Evolutionary conservation across 2,329 filamentous ascomycete species (phyloP).

Genomic region (Coleophoma eucalyptorum): DNA sequence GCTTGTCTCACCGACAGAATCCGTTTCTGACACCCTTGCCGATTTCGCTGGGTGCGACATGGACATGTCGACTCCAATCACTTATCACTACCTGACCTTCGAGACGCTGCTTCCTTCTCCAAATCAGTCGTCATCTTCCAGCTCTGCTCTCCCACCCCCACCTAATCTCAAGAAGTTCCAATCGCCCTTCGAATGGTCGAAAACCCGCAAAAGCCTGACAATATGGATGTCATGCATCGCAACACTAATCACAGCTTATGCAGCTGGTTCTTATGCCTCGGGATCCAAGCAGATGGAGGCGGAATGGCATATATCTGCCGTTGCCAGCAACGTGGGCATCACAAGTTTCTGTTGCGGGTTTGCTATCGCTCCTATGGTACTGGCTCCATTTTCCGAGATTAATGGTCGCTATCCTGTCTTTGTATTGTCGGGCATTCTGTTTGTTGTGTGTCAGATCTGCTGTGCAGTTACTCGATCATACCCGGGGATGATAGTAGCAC

Average conservation of each 20-base stretch:
- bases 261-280: slow-evolving; percentile 76
- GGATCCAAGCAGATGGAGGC: slow-evolving; percentile 60
- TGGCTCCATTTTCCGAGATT: slow-evolving; percentile 85
- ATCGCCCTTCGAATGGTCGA: slow-evolving; percentile 72
- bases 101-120: slow-evolving; percentile 18
- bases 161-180: slow-evolving; percentile 65
- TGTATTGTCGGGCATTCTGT: slow-evolving; percentile 67
- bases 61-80: slow-evolving; percentile 14
- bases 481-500: slow-evolving; percentile 69
- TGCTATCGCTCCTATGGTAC: slow-evolving; percentile 77
- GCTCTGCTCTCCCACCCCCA: slow-evolving; percentile 37
- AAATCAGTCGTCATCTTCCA: slow-evolving; percentile 10
- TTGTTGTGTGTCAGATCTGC: slow-evolving; percentile 65
- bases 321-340: slow-evolving; percentile 71
- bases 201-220: slow-evolving; percentile 63
- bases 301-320: slow-evolving; percentile 60
- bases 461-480: slow-evolving; percentile 69
- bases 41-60: background rate
- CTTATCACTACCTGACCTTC: slow-evolving; percentile 27
- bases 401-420: slow-evolving; percentile 85
- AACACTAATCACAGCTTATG: slow-evolving; percentile 75
- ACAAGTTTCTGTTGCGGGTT: slow-evolving; percentile 82
- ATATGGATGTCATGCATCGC: slow-evolving; percentile 72
- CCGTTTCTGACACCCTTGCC: too few species aligned
- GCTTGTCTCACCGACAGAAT: too few species aligned